Evolutionary conservation across 176 grass and related monocot genomes (phyloP).

Genomic region (Aegilops bicornis): DNA sequence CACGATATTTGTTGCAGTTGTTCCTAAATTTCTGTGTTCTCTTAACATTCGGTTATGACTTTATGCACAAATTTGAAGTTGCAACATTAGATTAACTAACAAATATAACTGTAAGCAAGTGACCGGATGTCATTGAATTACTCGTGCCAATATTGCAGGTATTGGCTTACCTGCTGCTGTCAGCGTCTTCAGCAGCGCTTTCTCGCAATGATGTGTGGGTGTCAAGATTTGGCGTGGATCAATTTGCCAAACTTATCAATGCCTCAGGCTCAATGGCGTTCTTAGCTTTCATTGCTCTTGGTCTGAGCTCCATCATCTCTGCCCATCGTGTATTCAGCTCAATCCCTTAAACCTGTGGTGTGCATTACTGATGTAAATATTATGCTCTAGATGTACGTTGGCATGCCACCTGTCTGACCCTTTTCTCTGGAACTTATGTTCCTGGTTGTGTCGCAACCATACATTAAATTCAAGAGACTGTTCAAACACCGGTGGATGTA

Average conservation of each 20-base stretch:
- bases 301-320: constrained; percentile 67
- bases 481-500: background rate
- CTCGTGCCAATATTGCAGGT: constrained; percentile 42
- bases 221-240: constrained; percentile 71
- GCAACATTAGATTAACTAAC: background rate
- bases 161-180: constrained; percentile 76
- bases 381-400: no score
- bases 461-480: background rate
- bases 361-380: constrained; percentile 12
- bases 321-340: constrained; percentile 54
- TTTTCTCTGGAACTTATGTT: background rate
- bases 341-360: constrained; percentile 29
- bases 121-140: background rate
- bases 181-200: constrained; percentile 70
- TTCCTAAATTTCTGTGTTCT: background rate
- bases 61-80: background rate
- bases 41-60: background rate
- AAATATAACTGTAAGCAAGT: background rate
- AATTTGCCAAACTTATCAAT: constrained; percentile 64
- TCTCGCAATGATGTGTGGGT: constrained; percentile 75
- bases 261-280: constrained; percentile 66
- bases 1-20: background rate
- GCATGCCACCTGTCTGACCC: background rate
- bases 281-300: constrained; percentile 62
- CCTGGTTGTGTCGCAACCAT: background rate